phyloP scores from a whole-genome alignment of 129 eudicot species.

The Heracleum sosnowskyi region DNA sequence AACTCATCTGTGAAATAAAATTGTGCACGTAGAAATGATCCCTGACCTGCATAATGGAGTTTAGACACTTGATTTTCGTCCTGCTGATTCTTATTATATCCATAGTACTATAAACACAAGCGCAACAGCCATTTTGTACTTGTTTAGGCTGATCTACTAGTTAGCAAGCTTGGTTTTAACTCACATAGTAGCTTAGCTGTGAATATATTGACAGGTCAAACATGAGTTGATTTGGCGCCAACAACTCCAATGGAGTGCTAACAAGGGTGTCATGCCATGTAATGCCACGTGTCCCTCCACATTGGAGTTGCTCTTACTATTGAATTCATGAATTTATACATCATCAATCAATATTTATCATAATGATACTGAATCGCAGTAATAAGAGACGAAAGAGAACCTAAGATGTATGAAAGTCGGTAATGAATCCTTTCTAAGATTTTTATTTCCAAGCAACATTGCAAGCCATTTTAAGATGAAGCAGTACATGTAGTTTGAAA shows the following conservation, averaged over 20 bases:
- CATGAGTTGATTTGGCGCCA: not conserved
- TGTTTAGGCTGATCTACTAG: not conserved
- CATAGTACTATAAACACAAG: not conserved
- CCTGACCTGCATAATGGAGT: not conserved
- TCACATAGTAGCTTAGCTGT: not conserved
- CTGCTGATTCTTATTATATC: not conserved
- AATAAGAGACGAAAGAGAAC: not conserved
- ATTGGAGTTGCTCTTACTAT: too few relatives aligned
- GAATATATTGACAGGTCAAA: not conserved
- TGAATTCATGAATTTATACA: too few relatives aligned
- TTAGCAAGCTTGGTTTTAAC: not conserved
- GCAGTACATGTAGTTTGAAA: not conserved
- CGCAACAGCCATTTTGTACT: not conserved
- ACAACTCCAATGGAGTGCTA: not conserved
- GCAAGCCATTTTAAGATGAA: not conserved
- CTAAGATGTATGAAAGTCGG: not conserved
- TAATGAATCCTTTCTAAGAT: not conserved
- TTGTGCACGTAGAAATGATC: not conserved
- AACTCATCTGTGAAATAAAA: not conserved
- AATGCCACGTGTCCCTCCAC: too few relatives aligned
- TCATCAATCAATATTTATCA: too few relatives aligned
- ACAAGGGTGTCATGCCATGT: too few relatives aligned
- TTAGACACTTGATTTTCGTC: constrained; percentile 2
- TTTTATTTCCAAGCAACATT: not conserved
- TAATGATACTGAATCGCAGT: not conserved